Evolutionary conservation across 805 yeast species (phyloP).

Genomic region (Wickerhamomyces canadensis): DNA sequence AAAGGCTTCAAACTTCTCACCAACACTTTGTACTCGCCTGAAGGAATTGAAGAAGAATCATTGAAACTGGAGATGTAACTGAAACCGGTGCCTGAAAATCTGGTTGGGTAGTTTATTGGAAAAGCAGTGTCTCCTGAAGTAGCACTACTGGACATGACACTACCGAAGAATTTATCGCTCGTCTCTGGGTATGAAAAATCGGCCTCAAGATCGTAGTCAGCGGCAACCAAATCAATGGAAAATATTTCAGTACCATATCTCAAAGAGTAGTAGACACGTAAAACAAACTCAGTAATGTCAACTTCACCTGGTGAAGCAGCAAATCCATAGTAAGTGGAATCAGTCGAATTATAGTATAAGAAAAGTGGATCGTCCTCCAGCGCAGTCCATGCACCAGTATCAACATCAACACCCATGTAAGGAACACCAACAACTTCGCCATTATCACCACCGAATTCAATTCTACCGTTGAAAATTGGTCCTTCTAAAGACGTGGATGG

Average conservation of each 20-base stretch:
- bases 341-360: conserved; percentile 5
- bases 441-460: conserved; percentile 9
- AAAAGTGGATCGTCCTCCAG: conserved; percentile 1
- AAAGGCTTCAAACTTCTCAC: neutral
- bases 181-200: neutral
- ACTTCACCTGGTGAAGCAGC: conserved; percentile 1
- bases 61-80: neutral
- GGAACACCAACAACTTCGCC: conserved; percentile 13
- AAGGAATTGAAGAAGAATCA: neutral
- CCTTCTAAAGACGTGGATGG: conserved; percentile 5
- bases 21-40: neutral
- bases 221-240: conserved; percentile 12
- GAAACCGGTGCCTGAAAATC: neutral
- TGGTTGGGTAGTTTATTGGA: neutral
- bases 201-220: conserved; percentile 6
- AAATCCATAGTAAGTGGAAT: conserved; percentile 2
- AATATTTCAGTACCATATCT: conserved; percentile 8
- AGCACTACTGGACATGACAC: neutral
- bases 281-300: neutral
- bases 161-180: neutral
- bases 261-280: conserved; percentile 5
- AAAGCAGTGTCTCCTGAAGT: neutral
- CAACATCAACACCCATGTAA: conserved; percentile 14
- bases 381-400: conserved; percentile 9
- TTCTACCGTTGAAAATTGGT: conserved; percentile 11